Conservation (phyloP, 306 rosid genomes). For the Rubus idaeus region DNA sequence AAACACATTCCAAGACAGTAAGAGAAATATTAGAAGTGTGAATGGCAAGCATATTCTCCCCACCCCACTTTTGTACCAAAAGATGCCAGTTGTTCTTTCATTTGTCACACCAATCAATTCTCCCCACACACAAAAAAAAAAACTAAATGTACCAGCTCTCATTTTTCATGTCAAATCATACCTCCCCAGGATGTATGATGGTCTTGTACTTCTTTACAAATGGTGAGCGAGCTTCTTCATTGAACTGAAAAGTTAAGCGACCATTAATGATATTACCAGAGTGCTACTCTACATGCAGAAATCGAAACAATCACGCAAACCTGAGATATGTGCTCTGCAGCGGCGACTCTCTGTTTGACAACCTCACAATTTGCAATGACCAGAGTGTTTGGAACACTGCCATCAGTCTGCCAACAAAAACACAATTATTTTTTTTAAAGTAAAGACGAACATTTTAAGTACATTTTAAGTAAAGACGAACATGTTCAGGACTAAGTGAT, state of each 20-base stretch:
- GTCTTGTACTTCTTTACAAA: slow-evolving; percentile 99
- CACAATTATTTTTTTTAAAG: background rate
- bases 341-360: slow-evolving; percentile 97
- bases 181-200: slow-evolving; percentile 99
- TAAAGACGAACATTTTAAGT: background rate
- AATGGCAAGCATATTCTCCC: background rate
- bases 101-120: background rate
- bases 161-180: slow-evolving; percentile 24
- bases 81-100: background rate
- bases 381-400: slow-evolving; percentile 95
- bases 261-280: background rate
- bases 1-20: background rate
- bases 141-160: background rate
- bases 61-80: slow-evolving; percentile 4
- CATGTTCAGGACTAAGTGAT: background rate
- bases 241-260: slow-evolving; percentile 58
- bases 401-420: slow-evolving; percentile 69
- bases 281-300: slow-evolving; percentile 12
- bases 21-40: background rate
- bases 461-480: background rate
- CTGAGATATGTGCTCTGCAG: slow-evolving; percentile 99
- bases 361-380: slow-evolving; percentile 99
- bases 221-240: slow-evolving; percentile 98
- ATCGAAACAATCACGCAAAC: slow-evolving; percentile 30
- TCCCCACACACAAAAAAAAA: background rate